Base-by-base conservation (phyloP, 805 yeast genomes). In the Metschnikowia reukaufii region DNA sequence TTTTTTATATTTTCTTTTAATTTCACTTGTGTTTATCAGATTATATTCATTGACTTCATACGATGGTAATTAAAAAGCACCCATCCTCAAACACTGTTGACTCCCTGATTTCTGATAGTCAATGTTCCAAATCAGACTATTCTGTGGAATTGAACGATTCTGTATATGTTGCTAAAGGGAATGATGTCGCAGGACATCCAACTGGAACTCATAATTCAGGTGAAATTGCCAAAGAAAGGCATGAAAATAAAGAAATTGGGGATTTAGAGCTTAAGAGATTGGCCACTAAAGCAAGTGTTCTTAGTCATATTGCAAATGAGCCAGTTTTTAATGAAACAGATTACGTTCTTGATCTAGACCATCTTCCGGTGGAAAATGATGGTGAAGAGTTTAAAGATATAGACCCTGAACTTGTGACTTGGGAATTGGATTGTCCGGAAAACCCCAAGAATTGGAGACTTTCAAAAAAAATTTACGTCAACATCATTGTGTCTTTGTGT, bases 381-480 rank as follows among this genome's bases (percentile, higher is more conserved):
- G 74, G 73, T 2, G 63, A 57, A 32, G 70, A 68, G 42, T 68
- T 67, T 41, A 44, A 54, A 9, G 50, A 52, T 5, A 47, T 67
- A 2, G 75, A 70, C 45, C 74, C 74, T 1, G 73, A 70, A 52
- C 58, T 70, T 15, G 60, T 70, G 7, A 60, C 70, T 9, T 70
- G 72, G 70, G 62, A 63, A 9, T 47, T 47, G 4, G 57, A 66
- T 32, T 71, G 67, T 44, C 65, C 67, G 1, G 62, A 64, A 36
- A 60, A 64, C 44, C 74, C 74, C 5, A 45, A 70, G 41, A 68
- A 70, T 49, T 70, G 74, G 74, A 23, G 58, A 6, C 15, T 47
- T 2, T 17, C 45, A 2, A 52, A 49, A 10, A 70, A 68, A 40
- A 47, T 58, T 5, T 46, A 47, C 17, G 57, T 61, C 18, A 53